Evolutionary conservation across 208 protist genomes (phyloP), one percentile per base, ranked within the genome.

Genomic region (Wallacemonas rigidus): DNA sequence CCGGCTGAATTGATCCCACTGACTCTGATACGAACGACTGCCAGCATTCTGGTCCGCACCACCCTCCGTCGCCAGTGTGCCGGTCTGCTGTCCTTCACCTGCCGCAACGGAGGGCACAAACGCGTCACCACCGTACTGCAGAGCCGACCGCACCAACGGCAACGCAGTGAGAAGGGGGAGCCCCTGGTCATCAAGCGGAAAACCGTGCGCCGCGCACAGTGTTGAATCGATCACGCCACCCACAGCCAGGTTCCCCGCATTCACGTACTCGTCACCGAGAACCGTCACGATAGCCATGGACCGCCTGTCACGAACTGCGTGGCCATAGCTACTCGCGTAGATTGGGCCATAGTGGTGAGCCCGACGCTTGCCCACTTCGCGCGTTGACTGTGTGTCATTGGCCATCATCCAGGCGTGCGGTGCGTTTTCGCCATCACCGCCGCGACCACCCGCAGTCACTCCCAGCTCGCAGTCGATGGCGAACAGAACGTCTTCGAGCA

Each of bases 121-220:
- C 7, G 50, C 26, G 6, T 69, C 36, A 8, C 48, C 64, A 48
- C 64, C 45, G 51, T 4, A 36, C 1, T 69, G 64, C 15, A 69
- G 64, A 4, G 9, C 17, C 72, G 40, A 9, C 14, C 65, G 50
- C 47, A 69, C 17, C 9, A 14, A 5, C 17, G 44, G 12, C 6
- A 83, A n/a, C 3, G 47, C 53, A 2, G 7, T 1, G 43, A 43
- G 75, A 1, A 80, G 51, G 14, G 83, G 45, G 8, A 61, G 36
- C 14, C 87, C 87, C 15, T 72, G 50, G 39, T 86, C 84, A 56
- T 47, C 58, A n/a, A 92, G 65, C 7, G 84, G 87, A 0, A 92
- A 26, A 9, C 64, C 67, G 65, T 83, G 79, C 36, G 26, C 63
- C 7, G 61, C 50, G 38, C 79, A 84, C 9, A 70, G 58, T 38